phyloP scores from a whole-genome alignment of 345 rosid genomes.

The Clausena lansium region DNA sequence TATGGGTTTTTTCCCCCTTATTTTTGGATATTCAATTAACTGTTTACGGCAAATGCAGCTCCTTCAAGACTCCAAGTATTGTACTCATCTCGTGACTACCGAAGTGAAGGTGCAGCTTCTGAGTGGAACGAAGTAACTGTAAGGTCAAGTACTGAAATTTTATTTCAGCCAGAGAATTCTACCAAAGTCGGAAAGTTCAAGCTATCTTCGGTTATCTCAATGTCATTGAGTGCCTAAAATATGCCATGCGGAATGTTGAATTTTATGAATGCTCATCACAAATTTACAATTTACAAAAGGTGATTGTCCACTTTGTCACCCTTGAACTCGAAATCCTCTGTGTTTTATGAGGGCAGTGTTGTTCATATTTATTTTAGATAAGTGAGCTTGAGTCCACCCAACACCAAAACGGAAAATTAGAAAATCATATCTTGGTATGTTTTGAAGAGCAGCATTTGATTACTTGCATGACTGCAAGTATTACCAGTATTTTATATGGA shows the following conservation, averaged over 20 bases:
- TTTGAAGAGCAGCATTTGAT: too few relatives aligned
- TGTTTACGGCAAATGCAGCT: conserved; percentile 45
- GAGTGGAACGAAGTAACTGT: conserved; percentile 78
- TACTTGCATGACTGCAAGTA: background rate
- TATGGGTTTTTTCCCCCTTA: background rate
- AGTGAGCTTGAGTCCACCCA: too few relatives aligned
- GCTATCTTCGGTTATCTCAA: conserved; percentile 64
- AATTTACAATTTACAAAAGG: background rate
- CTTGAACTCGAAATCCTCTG: background rate
- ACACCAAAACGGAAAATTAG: too few relatives aligned
- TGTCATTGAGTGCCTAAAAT: conserved; percentile 68
- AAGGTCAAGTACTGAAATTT: conserved; percentile 73
- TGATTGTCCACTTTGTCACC: background rate
- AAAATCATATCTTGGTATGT: too few relatives aligned
- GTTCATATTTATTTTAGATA: background rate
- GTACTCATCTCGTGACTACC: conserved; percentile 74
- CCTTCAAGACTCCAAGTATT: conserved; percentile 72
- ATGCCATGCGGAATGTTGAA: background rate
- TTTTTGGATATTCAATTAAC: background rate
- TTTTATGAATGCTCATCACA: background rate
- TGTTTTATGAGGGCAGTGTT: background rate
- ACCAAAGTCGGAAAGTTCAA: conserved; percentile 65
- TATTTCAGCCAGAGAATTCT: conserved; percentile 63
- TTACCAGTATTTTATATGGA: too few relatives aligned
- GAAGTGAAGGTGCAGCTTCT: conserved; percentile 66